Conservation (phyloP, 2,329 filamentous ascomycete species). For the Bipolaris zeicola region DNA sequence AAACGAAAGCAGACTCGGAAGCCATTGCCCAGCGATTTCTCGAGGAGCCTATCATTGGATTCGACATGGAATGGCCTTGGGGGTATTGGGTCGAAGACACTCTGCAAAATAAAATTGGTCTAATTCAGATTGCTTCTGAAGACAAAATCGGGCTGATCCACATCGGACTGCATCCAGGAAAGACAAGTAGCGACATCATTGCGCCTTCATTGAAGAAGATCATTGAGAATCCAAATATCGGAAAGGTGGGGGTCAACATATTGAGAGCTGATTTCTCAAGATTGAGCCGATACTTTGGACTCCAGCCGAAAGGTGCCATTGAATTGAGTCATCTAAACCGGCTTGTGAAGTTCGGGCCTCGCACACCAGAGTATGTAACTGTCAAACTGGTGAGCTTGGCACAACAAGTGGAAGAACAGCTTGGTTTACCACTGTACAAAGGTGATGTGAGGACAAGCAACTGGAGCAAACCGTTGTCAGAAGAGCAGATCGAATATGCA, state of each 20-base stretch:
- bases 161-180: conserved; percentile 62
- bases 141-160: conserved; percentile 83
- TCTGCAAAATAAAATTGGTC: conserved; percentile 72
- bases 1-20: conserved; percentile 69
- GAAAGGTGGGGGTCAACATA: conserved; percentile 79
- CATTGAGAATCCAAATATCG: conserved; percentile 71
- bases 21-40: conserved; percentile 69
- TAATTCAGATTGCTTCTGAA: conserved; percentile 82
- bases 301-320: conserved; percentile 70
- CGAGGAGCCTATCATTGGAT: conserved; percentile 74
- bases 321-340: conserved; percentile 85
- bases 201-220: conserved; percentile 72
- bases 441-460: conserved; percentile 76
- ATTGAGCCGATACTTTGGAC: conserved; percentile 67
- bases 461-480: conserved; percentile 69
- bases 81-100: conserved; percentile 54
- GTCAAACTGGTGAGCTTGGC: conserved; percentile 67
- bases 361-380: conserved; percentile 48
- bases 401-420: conserved; percentile 70
- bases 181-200: conserved; percentile 61
- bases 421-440: conserved; percentile 79
- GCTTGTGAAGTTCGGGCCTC: conserved; percentile 70
- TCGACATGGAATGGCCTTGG: conserved; percentile 84
- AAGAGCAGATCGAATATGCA: conserved; percentile 73
- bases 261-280: conserved; percentile 66